phyloP scores from a whole-genome alignment of 306 rosid species.

The Myrica gale region DNA sequence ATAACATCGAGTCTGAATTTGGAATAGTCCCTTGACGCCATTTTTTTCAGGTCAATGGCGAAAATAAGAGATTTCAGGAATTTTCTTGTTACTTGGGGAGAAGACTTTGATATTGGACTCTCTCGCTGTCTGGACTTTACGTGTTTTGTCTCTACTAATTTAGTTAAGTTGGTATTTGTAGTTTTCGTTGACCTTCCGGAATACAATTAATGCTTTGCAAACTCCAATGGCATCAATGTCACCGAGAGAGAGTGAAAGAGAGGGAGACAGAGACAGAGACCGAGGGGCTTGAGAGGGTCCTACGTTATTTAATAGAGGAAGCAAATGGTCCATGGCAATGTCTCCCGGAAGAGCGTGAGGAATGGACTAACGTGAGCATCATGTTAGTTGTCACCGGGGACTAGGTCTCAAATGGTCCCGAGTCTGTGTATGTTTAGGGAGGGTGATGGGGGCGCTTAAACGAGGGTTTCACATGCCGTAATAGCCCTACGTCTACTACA shows the following conservation, averaged over 20 bases:
- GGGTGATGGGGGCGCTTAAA: constrained; percentile 52
- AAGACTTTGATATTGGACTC: constrained; percentile 1
- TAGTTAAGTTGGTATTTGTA: constrained; percentile 18
- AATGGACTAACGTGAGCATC: constrained; percentile 64
- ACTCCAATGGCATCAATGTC: not conserved
- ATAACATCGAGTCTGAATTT: constrained; percentile 25
- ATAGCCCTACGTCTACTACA: constrained; percentile 60
- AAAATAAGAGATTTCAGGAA: not conserved
- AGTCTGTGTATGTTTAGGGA: constrained; percentile 41
- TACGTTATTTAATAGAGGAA: constrained; percentile 45
- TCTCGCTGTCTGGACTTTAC: constrained; percentile 16
- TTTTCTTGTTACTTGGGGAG: constrained; percentile 3
- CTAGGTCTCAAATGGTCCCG: constrained; percentile 44
- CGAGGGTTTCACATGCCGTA: constrained; percentile 74
- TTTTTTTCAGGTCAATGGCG: constrained; percentile 21
- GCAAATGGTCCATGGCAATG: constrained; percentile 60
- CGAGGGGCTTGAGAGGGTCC: constrained; percentile 29
- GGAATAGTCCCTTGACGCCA: constrained; percentile 9
- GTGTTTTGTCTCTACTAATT: constrained; percentile 20
- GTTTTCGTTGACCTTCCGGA: constrained; percentile 42
- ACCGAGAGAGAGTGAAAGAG: not conserved
- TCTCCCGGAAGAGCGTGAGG: constrained; percentile 49
- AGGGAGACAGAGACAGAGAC: not conserved
- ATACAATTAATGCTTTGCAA: not conserved
- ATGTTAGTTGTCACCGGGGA: constrained; percentile 71